A percentile compares a stretch with the other conserved stretches of the same genome.
Conservation (phyloP, 306 rosid species). For the Prunus campanulata region DNA sequence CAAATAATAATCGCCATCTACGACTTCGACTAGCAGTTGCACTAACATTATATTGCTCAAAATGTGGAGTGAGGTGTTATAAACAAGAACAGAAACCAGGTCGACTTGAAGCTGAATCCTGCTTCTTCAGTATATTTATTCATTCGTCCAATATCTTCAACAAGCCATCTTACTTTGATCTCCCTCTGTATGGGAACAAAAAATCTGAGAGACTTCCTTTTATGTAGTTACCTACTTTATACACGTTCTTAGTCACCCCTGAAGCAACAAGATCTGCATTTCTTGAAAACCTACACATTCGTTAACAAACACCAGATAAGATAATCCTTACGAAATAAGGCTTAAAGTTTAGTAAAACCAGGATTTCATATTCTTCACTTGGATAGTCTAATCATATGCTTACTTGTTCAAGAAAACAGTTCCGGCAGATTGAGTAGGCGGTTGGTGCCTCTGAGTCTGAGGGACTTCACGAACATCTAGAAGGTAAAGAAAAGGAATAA, state of each 20-base stretch:
- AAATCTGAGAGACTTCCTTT: not conserved
- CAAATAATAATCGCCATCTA: not conserved
- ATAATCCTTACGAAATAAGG: not conserved
- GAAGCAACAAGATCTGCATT: conserved; percentile 20
- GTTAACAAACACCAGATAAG: not conserved
- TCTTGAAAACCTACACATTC: conserved; percentile 13
- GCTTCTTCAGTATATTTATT: not conserved
- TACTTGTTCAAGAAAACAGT: conserved; percentile 9
- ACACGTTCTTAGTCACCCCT: conserved; percentile 15
- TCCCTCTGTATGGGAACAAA: not conserved
- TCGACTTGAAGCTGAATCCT: not conserved
- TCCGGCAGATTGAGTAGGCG: not conserved
- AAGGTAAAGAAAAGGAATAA: not conserved
- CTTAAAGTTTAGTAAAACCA: not conserved
- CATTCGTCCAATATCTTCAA: not conserved
- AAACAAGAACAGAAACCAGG: not conserved
- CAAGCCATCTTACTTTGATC: conserved; percentile 5
- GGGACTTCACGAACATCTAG: conserved; percentile 6
- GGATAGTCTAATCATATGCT: not conserved
- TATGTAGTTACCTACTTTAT: conserved; percentile 13
- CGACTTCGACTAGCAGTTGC: not conserved
- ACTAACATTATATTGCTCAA: not conserved
- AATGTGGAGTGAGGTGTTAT: not conserved
- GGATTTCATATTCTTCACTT: not conserved
- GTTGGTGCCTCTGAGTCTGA: conserved; percentile 1